These are phyloP conservation scores for Linum usitatissimum DNA, from an alignment of 345 rosid genomes.

Conservation along the genomic window DNA sequence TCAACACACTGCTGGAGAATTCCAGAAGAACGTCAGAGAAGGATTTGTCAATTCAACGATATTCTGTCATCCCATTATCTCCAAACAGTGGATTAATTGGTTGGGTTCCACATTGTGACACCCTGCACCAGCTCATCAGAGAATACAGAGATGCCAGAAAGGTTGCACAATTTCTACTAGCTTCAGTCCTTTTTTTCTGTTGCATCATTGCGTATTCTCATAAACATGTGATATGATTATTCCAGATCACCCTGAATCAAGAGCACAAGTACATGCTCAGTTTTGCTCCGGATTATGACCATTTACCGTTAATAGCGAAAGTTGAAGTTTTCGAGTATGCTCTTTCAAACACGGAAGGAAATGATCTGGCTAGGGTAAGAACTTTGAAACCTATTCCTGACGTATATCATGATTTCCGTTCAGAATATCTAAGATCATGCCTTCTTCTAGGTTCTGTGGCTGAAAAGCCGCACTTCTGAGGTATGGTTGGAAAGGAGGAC, in stretches of 20 bases:
- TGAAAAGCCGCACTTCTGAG: constrained; percentile 96
- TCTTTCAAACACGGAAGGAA: constrained; percentile 82
- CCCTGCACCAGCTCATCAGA: constrained; percentile 81
- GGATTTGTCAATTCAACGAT: constrained; percentile 81
- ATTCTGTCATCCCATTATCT: constrained; percentile 85
- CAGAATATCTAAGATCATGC: constrained; percentile 7
- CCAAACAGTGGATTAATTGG: constrained; percentile 92
- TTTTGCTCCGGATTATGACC: constrained; percentile 90
- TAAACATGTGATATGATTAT: constrained; percentile 15
- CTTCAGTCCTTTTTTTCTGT: background rate
- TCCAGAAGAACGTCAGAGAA: constrained; percentile 82
- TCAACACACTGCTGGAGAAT: constrained; percentile 81
- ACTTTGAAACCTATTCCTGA: constrained; percentile 3
- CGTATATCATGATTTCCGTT: constrained; percentile 9
- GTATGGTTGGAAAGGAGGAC: constrained; percentile 99
- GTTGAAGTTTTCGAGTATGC: constrained; percentile 92
- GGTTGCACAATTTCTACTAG: constrained; percentile 20
- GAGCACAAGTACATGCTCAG: constrained; percentile 88
- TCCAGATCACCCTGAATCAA: constrained; percentile 79
- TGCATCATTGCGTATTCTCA: constrained; percentile 2
- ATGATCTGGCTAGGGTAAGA: constrained; percentile 84
- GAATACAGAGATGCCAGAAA: constrained; percentile 93
- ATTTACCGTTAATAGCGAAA: constrained; percentile 83
- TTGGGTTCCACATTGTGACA: constrained; percentile 98
- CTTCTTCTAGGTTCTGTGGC: constrained; percentile 77